phyloP scores from a whole-genome alignment of 2,329 filamentous ascomycete species.

The Pseudogymnoascus destructans region DNA sequence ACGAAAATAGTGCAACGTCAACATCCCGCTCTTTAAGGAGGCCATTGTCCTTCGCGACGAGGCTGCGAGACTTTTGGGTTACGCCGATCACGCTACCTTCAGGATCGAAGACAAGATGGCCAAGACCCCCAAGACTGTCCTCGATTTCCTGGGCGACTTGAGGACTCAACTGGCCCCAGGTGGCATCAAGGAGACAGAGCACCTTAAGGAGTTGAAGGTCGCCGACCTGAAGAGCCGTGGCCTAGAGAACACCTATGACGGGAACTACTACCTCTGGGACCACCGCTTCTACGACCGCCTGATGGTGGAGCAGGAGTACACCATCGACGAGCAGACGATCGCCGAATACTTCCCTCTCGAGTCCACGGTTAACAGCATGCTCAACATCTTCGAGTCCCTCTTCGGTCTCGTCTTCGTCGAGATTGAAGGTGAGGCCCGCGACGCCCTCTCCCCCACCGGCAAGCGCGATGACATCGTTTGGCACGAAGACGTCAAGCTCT shows the following conservation, averaged over 20 bases:
- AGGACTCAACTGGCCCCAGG: slow-evolving; percentile 53
- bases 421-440: slow-evolving; percentile 51
- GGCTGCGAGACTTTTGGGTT: slow-evolving; percentile 62
- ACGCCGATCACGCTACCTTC: slow-evolving; percentile 63
- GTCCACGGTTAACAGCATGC: slow-evolving; percentile 62
- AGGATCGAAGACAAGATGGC: slow-evolving; percentile 78
- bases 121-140: slow-evolving; percentile 58
- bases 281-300: slow-evolving; percentile 67
- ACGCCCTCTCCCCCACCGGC: slow-evolving; percentile 22
- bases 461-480: slow-evolving; percentile 43
- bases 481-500: slow-evolving; percentile 74
- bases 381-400: slow-evolving; percentile 70
- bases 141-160: slow-evolving; percentile 60
- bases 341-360: slow-evolving; percentile 74
- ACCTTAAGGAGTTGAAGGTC: slow-evolving; percentile 63
- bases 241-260: slow-evolving; percentile 40
- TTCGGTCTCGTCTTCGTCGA: slow-evolving; percentile 71
- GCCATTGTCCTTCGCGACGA: slow-evolving; percentile 65
- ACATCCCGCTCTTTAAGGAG: slow-evolving; percentile 61
- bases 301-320: slow-evolving; percentile 69
- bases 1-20: slow-evolving; percentile 44
- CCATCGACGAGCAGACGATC: slow-evolving; percentile 66
- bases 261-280: slow-evolving; percentile 73
- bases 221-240: slow-evolving; percentile 48
- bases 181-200: slow-evolving; percentile 55